These are phyloP conservation scores for Mucuna pruriens DNA, from an alignment of 306 rosid species.

Conservation along the genomic window DNA sequence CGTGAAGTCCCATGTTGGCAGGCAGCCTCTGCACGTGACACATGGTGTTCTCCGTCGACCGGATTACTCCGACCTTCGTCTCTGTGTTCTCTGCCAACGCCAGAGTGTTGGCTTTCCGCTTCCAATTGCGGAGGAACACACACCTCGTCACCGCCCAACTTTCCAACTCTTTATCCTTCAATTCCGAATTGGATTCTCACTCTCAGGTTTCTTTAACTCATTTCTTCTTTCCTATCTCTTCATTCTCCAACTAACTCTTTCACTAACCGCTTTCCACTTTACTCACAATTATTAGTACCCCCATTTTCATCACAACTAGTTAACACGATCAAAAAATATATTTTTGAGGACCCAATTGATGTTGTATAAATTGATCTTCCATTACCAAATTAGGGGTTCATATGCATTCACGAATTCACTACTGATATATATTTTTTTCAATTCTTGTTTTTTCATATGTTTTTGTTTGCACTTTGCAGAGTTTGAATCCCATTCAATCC, in stretches of 20 bases:
- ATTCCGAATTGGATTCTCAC: slow-evolving; percentile 69
- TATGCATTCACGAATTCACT: neutral
- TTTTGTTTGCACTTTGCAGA: slow-evolving; percentile 40
- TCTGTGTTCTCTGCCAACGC: slow-evolving; percentile 31
- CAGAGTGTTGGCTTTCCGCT: slow-evolving; percentile 46
- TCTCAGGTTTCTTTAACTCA: slow-evolving; percentile 59
- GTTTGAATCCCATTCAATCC: slow-evolving; percentile 51
- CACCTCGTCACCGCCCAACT: slow-evolving; percentile 66
- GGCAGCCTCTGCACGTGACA: slow-evolving; percentile 59
- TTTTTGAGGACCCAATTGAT: neutral
- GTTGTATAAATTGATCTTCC: neutral
- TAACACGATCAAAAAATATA: neutral
- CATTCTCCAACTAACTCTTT: too few relatives aligned
- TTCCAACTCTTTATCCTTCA: slow-evolving; percentile 55
- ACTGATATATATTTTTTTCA: neutral
- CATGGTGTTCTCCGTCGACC: slow-evolving; percentile 57
- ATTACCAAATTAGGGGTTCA: neutral
- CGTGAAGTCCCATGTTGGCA: slow-evolving; percentile 51
- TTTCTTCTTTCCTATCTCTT: neutral
- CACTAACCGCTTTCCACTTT: neutral
- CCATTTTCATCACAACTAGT: neutral
- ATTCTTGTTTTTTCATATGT: neutral
- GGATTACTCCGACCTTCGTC: slow-evolving; percentile 47
- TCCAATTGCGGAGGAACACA: slow-evolving; percentile 27
- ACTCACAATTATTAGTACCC: neutral